Evolutionary conservation across 192 early-diverging fungal species (phyloP), one percentile per base, ranked within the genome.

Genomic region (Backusella macrospora): DNA sequence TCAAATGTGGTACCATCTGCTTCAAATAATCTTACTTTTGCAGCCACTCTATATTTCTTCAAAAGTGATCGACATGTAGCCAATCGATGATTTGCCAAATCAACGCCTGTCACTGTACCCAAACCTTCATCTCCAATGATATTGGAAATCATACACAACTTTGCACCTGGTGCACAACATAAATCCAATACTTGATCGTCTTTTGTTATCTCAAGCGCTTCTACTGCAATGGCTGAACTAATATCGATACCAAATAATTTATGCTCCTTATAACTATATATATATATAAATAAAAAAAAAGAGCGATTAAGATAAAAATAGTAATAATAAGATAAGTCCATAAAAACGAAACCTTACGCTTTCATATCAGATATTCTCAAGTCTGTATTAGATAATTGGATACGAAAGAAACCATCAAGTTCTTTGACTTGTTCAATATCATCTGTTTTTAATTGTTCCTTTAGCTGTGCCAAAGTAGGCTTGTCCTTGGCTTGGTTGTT

Each of bases 71-170:
- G 87, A 77, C 94, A 96, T 0, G 91, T 94, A 5, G 90, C 83
- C 40, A 92, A 76, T 10, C 98, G 85, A 69, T 93, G 86, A 4
- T 73, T 26, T 2, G 89, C 89, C 37, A 98, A 82, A 76, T 99
- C 98, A 0, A 99, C 95, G 2, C 96, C 98, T 0, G 98, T 99
- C 5, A 96, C 91, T 0, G 94, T 93, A 1, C 98, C 98, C 18
- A 89, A 89, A 9, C 86, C 88, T 16, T 87, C 81, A 26, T 70
- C 64, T 6, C 80, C 86, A 47, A 93, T 77, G 13, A 95, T 46
- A 70, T 98, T 93, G 5, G 89, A 83, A 26, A 97, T 82, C 73
- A 93, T 85, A 70, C 93, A 91, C 16, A 99, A 85, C 72, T 99
- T 99, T 26, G 90, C 92, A 0, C 98, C 86, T 8, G 88, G 88